Base-by-base conservation (phyloP, 805 yeast species). In the Myxozyma nipponensis region DNA sequence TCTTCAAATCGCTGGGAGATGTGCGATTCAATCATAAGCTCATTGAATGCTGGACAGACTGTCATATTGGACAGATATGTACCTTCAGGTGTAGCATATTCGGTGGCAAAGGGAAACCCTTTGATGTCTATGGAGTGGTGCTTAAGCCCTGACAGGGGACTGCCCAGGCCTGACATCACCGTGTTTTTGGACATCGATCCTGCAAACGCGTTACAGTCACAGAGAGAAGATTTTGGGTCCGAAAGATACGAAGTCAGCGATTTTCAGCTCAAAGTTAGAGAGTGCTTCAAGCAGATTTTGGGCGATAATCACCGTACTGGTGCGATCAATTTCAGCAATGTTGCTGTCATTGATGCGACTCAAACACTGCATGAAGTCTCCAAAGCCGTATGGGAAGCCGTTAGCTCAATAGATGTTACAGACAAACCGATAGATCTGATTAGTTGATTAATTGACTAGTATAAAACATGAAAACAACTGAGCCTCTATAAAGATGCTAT, bases 1-100 rank as follows among this genome's bases (percentile, higher is more conserved):
- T 81, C 89, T 58, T 96, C 98, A 1, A 93, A 93, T 62, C 71
- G 99, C 56, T 93, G 99, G 99, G 99, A 93, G 65, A 61, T 79
- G 21, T 76, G 74, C 1, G 66, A 71, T 1, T 64, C 66, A 3
- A 79, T 93, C 3, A 63, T 68, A 9, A 49, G 63, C 1, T 63
- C 70, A 10, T 66, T 89, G 18, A 59, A 67, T 1, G 56, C 65
- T 0, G 96, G 96, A 1, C 64, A 63, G 10, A 73, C 75, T 46
- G 76, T 93, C 1, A 73, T 93, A 0, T 66, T 90, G 50, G 99
- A 93, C 65, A 72, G 99, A 57, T 93, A 91, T 62, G 84, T 86
- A 3, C 91, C 86, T 63, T 88, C 97, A 0, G 98, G 99, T 0
- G 79, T 89, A 2, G 96, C 96, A 4, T 93, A 91, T 64, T 83